Evolutionary conservation across 495 filamentous ascomycete genomes (phyloP).

Genomic region (Podospora australis): DNA sequence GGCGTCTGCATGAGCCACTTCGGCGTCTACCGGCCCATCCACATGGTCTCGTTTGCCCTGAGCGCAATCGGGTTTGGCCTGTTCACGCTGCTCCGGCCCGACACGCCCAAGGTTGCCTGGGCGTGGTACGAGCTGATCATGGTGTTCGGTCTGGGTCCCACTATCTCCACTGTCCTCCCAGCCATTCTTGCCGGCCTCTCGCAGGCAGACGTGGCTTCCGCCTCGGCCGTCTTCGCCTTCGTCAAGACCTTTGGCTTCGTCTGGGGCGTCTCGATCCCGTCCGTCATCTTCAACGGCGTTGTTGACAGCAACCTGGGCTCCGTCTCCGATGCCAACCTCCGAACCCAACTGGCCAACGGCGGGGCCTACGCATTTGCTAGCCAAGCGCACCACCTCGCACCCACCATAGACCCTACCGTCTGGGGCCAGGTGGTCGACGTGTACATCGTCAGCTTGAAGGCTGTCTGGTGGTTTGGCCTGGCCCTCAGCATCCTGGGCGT

Average conservation of each 20-base stretch:
- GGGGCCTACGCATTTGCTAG: conserved; percentile 8
- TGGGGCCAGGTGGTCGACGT: conserved; percentile 19
- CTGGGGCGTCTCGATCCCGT: conserved; percentile 33
- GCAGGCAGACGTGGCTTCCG: conserved; percentile 28
- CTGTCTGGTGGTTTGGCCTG: conserved; percentile 20
- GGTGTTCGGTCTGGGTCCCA: conserved; percentile 19
- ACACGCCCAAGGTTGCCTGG: conserved; percentile 24
- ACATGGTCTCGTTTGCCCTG: conserved; percentile 26
- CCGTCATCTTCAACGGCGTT: conserved; percentile 15
- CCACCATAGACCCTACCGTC: background rate
- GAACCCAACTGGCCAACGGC: conserved; percentile 4
- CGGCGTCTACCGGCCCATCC: conserved; percentile 36
- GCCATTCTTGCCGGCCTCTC: conserved; percentile 26
- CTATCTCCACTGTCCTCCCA: conserved; percentile 22
- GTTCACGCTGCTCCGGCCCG: conserved; percentile 25
- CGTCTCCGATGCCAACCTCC: conserved; percentile 7
- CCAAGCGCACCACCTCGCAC: background rate
- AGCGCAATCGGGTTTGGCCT: conserved; percentile 33
- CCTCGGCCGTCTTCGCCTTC: conserved; percentile 34
- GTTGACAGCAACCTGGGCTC: conserved; percentile 13
- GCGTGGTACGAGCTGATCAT: conserved; percentile 18
- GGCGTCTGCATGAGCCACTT: conserved; percentile 28
- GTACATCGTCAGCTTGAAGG: conserved; percentile 16
- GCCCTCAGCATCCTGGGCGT: conserved; percentile 15
- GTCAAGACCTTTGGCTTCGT: conserved; percentile 37